Base-by-base conservation (phyloP, 371 early-diverging fungal species). In the Zopfochytrium polystomum region DNA sequence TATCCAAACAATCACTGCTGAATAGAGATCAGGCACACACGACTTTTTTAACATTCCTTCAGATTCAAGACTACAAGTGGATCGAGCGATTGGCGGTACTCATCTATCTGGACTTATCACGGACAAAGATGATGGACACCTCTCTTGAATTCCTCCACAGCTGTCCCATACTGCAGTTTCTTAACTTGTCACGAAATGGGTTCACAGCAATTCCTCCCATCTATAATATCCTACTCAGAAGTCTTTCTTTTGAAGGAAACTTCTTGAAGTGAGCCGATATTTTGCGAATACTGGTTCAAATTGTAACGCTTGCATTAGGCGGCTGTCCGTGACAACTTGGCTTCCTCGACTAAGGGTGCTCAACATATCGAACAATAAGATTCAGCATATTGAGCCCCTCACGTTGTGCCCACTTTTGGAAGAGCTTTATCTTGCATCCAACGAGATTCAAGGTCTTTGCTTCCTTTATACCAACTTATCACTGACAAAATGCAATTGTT, bases 301-400 rank as follows among this genome's bases (percentile, higher is more conserved):
- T 32, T 5, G 30, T 1, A 13, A 35, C 38, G 4, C 44, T 33
- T 5, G 3, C n/a, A 43, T 42, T 23, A 66, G 63, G 27, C 58
- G 60, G 11, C 29, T 72, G 38, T 43, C 58, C 23, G 30, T 68
- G 4, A 43, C 45, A 18, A 52, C 51, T 15, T 72, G 73, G 73
- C 20, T 67, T 23, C 66, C 60, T 22, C 30, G 65, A 9, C 60
- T 73, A 1, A 9, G 60, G 25, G 52, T 73, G 26, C 67, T 73
- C 13, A 35, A 53, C 27, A 44, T 69, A 23, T 38, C 49, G 13
- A 65, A 70, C 38, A 68, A 68, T 52, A 58, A 66, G 38, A 73
- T 73, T 48, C 55, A 63, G 2, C 47, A 66, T 32, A 54, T 73
- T n/a, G 60, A 62, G 31, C 67, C 73, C 2, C 44, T 73, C n/a